phyloP scores from a whole-genome alignment of 495 filamentous ascomycete species.

The Aspergillus sparsus region DNA sequence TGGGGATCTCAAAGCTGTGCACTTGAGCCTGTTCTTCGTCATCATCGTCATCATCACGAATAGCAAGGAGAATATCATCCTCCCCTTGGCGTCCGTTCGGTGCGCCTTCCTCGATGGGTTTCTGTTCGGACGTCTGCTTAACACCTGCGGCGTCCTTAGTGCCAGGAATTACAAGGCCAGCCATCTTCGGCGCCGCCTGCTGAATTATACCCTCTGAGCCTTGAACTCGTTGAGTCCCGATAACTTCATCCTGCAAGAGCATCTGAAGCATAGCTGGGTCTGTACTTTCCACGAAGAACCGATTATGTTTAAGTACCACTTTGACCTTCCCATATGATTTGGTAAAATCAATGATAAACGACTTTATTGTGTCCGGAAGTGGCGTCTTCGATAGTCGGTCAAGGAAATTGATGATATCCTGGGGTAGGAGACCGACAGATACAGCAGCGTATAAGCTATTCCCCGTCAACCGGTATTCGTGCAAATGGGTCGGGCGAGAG shows the following conservation, averaged over 20 bases:
- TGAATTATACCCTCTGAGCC: conserved; percentile 71
- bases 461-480: conserved; percentile 89
- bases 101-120: conserved; percentile 35
- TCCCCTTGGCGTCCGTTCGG: conserved; percentile 38
- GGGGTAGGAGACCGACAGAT: conserved; percentile 80
- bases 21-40: conserved; percentile 89
- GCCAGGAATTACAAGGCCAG: conserved; percentile 88
- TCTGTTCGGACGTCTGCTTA: conserved; percentile 58
- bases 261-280: conserved; percentile 83
- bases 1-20: conserved; percentile 90
- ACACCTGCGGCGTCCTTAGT: conserved; percentile 90
- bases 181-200: conserved; percentile 81
- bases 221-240: conserved; percentile 63
- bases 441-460: conserved; percentile 95
- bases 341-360: conserved; percentile 81
- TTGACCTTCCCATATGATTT: conserved; percentile 94
- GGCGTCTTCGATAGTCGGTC: conserved; percentile 86
- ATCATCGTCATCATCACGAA: conserved; percentile 80
- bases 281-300: conserved; percentile 88
- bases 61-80: conserved; percentile 60
- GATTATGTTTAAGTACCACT: conserved; percentile 89
- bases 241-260: conserved; percentile 72
- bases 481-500: conserved; percentile 81
- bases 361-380: conserved; percentile 72
- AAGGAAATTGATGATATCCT: conserved; percentile 87